Base-by-base conservation (phyloP, 2,329 filamentous ascomycete genomes). In the Aspergillus japonicus region DNA sequence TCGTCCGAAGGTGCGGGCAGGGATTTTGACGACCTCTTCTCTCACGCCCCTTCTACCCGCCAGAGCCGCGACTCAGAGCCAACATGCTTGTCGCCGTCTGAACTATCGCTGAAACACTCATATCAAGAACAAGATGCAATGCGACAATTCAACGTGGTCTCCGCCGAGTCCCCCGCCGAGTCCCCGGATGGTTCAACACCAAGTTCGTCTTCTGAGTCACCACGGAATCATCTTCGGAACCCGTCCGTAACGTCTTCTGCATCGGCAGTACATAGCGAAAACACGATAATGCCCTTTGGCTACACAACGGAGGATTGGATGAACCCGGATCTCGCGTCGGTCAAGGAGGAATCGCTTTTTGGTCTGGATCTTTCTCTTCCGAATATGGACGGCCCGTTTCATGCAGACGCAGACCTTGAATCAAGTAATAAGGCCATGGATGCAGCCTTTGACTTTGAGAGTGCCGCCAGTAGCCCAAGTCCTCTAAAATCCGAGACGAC, bases 391-490 rank as follows among this genome's bases (percentile, higher is more conserved):
- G 66, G 64, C 24, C 66, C 66, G 5, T 72, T 73, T 53, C 60
- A 64, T 5, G 64, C 69, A 59, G 74, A 73, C 19, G 62, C 73
- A 26, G 78, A 81, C 54, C 65, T 79, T 48, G 78, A 80, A 61
- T 74, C 71, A 6, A 80, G 77, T 59, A 80, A 80, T 61, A 76
- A 74, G 62, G 77, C 76, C 16, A 80, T 81, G 79, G 78, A 79
- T 63, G 78, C 78, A 29, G 78, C 77, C 12, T 81, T 81, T 59
- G 78, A 81, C 62, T 81, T 81, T 62, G 78, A 80, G 48, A 80
- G 78, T 60, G 78, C 78, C 33, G 78, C 77, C 7, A 80, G 78
- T 65, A 80, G 77, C 39, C 78, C 78, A 2, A 80, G 77, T 61
- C 77, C 70, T 44, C 69, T 77, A 59, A 78, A 73, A 54, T 62